Conservation (phyloP, 345 rosid genomes). For the Viola odorata region DNA sequence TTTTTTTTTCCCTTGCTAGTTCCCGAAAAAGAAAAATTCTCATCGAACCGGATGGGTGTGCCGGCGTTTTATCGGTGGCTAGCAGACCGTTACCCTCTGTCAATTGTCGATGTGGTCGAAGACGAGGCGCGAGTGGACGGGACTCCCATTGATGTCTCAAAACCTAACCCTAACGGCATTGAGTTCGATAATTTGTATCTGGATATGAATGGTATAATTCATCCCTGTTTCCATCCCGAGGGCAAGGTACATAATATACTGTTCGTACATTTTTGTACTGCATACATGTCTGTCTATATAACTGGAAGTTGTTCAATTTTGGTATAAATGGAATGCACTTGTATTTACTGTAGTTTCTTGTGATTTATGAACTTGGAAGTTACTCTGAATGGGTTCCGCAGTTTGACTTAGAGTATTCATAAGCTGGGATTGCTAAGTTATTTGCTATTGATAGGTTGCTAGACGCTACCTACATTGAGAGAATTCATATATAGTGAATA, state of each 20-base stretch:
- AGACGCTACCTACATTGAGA: too few relatives aligned
- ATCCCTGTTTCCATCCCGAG: constrained; percentile 97
- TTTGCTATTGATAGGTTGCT: too few relatives aligned
- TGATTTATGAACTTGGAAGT: too few relatives aligned
- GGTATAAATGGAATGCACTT: neutral
- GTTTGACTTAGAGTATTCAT: too few relatives aligned
- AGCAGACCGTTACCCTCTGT: constrained; percentile 82
- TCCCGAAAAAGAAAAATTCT: neutral
- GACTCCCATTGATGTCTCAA: constrained; percentile 52
- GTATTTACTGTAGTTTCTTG: too few relatives aligned
- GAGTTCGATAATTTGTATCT: constrained; percentile 89
- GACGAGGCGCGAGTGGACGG: constrained; percentile 47
- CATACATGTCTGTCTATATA: too few relatives aligned
- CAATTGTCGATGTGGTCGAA: constrained; percentile 76
- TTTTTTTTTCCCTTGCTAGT: neutral
- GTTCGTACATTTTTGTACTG: neutral
- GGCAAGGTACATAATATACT: constrained; percentile 58
- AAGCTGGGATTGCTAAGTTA: too few relatives aligned
- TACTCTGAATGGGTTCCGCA: too few relatives aligned
- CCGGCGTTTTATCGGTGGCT: constrained; percentile 98
- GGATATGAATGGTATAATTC: constrained; percentile 94
- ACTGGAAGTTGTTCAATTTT: neutral
- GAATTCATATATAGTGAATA: too few relatives aligned
- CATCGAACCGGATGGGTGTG: constrained; percentile 60
- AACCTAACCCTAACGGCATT: constrained; percentile 85